These are phyloP conservation scores for Aspergillus sp. DNA, from an alignment of 2,329 filamentous ascomycete genomes.

Conservation along the genomic window DNA sequence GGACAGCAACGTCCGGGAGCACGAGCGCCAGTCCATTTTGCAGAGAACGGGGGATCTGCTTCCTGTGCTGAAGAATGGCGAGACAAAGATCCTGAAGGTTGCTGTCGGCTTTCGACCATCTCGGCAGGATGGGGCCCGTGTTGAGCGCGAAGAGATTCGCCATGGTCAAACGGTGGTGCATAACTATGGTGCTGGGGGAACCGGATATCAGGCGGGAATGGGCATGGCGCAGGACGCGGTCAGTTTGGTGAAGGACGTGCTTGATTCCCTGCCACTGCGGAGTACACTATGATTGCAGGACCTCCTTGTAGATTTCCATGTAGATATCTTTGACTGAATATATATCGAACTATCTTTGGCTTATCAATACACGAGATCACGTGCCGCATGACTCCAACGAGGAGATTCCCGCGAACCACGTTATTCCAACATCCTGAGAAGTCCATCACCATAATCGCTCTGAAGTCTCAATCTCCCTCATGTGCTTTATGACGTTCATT, in stretches of 20 bases:
- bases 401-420: too few relatives aligned
- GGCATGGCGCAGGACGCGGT: slow-evolving; percentile 19
- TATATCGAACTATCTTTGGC: too few relatives aligned
- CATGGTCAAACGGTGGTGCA: slow-evolving; percentile 13
- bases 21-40: slow-evolving; percentile 42
- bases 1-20: slow-evolving; percentile 12
- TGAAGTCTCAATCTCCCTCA: too few relatives aligned
- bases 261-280: neutral
- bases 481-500: too few relatives aligned
- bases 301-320: neutral
- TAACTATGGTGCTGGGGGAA: slow-evolving; percentile 45
- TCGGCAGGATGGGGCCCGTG: slow-evolving; percentile 16
- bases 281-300: neutral
- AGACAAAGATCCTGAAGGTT: slow-evolving; percentile 36
- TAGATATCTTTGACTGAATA: neutral
- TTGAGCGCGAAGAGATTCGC: slow-evolving; percentile 10
- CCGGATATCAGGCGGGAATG: slow-evolving; percentile 43
- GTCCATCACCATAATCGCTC: too few relatives aligned
- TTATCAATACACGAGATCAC: too few relatives aligned
- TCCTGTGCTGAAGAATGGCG: slow-evolving; percentile 23
- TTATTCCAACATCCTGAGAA: too few relatives aligned
- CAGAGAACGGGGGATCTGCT: slow-evolving; percentile 33
- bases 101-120: slow-evolving; percentile 19
- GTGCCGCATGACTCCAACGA: too few relatives aligned
- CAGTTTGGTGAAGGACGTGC: neutral